A percentile compares a stretch with the other conserved stretches of the same genome.
phyloP scores from a whole-genome alignment of 2,329 filamentous ascomycete genomes.

The Fusarium domesticum region DNA sequence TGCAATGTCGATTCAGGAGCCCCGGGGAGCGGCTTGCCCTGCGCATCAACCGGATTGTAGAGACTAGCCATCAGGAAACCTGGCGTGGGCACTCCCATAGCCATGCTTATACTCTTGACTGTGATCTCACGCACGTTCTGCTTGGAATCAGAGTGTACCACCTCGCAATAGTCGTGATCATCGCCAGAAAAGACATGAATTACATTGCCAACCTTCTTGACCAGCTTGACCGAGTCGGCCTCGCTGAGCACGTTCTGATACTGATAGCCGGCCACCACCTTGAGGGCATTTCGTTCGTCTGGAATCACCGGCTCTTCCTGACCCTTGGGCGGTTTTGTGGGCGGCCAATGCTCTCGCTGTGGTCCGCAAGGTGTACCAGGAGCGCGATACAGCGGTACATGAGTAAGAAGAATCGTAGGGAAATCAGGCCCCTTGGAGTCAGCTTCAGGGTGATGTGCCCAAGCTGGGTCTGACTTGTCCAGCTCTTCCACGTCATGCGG shows the following conservation, averaged over 20 bases:
- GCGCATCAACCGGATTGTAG: constrained; percentile 80
- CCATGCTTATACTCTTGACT: constrained; percentile 92
- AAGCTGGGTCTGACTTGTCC: constrained; percentile 40
- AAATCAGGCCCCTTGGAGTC: constrained; percentile 57
- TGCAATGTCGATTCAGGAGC: constrained; percentile 63
- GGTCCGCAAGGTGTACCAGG: constrained; percentile 86
- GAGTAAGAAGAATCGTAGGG: constrained; percentile 84
- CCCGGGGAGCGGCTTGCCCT: constrained; percentile 47
- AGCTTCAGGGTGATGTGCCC: constrained; percentile 29
- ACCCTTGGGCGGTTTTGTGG: constrained; percentile 58
- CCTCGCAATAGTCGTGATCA: constrained; percentile 96
- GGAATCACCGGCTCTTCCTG: constrained; percentile 51
- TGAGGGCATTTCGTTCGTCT: constrained; percentile 75
- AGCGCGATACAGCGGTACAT: constrained; percentile 83
- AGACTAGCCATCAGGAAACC: constrained; percentile 86
- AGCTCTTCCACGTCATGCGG: constrained; percentile 59
- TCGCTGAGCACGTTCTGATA: constrained; percentile 92
- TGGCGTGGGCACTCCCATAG: constrained; percentile 87
- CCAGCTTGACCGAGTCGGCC: constrained; percentile 69
- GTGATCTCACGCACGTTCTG: constrained; percentile 76
- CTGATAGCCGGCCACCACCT: constrained; percentile 78
- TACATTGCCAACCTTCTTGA: constrained; percentile 77
- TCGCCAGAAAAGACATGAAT: constrained; percentile 89
- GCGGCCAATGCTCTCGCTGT: constrained; percentile 78
- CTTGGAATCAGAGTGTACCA: constrained; percentile 70